Conservation (phyloP, 2,329 filamentous ascomycete genomes). For the Cordyceps cicadae region DNA sequence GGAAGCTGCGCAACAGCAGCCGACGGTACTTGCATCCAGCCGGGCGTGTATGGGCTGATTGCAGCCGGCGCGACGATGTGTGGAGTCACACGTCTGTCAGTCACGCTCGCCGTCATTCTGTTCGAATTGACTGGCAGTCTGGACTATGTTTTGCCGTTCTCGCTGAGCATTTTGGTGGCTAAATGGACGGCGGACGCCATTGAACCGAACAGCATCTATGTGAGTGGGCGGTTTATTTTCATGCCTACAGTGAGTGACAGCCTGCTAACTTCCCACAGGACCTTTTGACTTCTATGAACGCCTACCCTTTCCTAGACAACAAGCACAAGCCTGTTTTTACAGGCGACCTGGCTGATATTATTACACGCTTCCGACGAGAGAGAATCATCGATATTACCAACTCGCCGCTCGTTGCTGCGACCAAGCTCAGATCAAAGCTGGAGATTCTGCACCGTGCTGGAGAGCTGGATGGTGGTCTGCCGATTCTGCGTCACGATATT, state of each 20-base stretch:
- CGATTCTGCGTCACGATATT: constrained; percentile 69
- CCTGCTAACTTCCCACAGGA: constrained; percentile 44
- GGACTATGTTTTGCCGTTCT: constrained; percentile 92
- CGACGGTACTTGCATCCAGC: constrained; percentile 80
- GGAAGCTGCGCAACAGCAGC: constrained; percentile 61
- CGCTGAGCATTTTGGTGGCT: constrained; percentile 81
- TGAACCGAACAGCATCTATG: constrained; percentile 89
- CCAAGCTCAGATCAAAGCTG: constrained; percentile 69
- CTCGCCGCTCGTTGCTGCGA: constrained; percentile 71
- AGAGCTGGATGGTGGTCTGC: constrained; percentile 85
- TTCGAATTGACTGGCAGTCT: constrained; percentile 94
- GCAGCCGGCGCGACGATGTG: constrained; percentile 97
- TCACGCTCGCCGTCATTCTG: constrained; percentile 88
- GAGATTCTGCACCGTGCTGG: constrained; percentile 75
- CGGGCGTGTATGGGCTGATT: constrained; percentile 92
- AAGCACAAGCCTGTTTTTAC: constrained; percentile 90
- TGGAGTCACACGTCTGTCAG: constrained; percentile 84
- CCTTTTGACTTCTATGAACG: constrained; percentile 91
- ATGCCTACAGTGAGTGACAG: background rate
- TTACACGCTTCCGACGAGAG: constrained; percentile 63
- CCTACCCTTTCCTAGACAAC: constrained; percentile 95
- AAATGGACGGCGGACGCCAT: constrained; percentile 98
- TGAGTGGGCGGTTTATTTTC: constrained; percentile 31
- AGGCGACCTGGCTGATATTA: constrained; percentile 78
- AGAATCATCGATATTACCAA: constrained; percentile 81